Evolutionary conservation across 257 asterid genomes (phyloP), one percentile per base, ranked within the genome.

Genomic region (Verbena officinalis): DNA sequence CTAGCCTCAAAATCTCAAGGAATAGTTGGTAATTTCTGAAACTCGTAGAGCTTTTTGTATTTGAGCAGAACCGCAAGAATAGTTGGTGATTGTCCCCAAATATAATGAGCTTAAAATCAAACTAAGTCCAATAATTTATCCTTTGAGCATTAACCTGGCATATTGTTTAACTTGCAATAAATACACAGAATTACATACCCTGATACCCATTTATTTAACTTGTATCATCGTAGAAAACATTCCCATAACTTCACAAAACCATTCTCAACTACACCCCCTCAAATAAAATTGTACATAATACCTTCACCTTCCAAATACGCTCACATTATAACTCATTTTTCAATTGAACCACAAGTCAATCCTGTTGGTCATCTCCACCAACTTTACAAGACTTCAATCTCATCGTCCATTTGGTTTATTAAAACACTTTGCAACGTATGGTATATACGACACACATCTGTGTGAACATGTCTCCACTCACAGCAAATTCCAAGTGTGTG

Each of bases 401-500:
- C 21, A 53, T 42, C 60, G 23, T n/a, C 16, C 62, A 33, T 33
- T 34, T 56, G 62, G 62, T 46, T 43, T 15, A 56, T 9, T 9
- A 0, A n/a, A 12, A 53, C 12, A 13, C 39, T 23, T 24, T 13
- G 15, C 15, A 4, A 50, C 1, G 21, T 49, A 10, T 9, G 14
- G n/a, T n/a, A 9, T 4, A 16, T 1, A 16, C 19, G 9, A 2
- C 43, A 39, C 4, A 27, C 33, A 27, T 27, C 33, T 31, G 62
- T 38, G 34, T 38, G 51, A 36, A 36, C 63, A 20, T n/a, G n/a
- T n/a, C n/a, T n/a, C n/a, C n/a, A n/a, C n/a, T n/a, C n/a, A 14
- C 58, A 53, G 5, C 39, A 23, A 24, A 39, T 22, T 23, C 61
- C 62, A 54, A 54, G 68, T 63, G 70, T 52, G 62, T 52, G 55